Evolutionary conservation across 805 yeast species (phyloP).

Genomic region (Cyberlindnera galapagoensis): DNA sequence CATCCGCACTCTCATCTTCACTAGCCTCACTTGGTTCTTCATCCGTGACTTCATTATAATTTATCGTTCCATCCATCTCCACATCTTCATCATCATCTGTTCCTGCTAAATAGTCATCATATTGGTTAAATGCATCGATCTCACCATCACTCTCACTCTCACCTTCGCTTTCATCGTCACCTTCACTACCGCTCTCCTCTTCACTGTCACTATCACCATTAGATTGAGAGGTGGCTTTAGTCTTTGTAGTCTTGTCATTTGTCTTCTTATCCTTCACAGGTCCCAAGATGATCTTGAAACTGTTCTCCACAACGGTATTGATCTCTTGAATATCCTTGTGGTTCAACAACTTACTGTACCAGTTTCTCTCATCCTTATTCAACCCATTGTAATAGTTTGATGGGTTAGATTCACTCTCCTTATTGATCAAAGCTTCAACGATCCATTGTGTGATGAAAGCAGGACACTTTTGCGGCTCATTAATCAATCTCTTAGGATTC

Average conservation of each 20-base stretch:
- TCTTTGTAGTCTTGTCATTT: conserved; percentile 14
- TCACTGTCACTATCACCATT: conserved; percentile 19
- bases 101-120: conserved; percentile 31
- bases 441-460: conserved; percentile 21
- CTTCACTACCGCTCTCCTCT: conserved; percentile 19
- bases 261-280: conserved; percentile 20
- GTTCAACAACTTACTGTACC: conserved; percentile 36
- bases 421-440: conserved; percentile 24
- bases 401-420: conserved; percentile 35
- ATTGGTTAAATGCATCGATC: conserved; percentile 25
- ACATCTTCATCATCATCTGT: conserved; percentile 34
- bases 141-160: conserved; percentile 20
- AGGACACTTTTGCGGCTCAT: conserved; percentile 1
- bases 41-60: conserved; percentile 56
- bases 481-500: conserved; percentile 11
- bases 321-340: conserved; percentile 42
- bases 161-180: conserved; percentile 20
- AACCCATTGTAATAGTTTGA: conserved; percentile 34
- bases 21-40: conserved; percentile 44
- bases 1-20: conserved; percentile 18
- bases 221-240: conserved; percentile 7
- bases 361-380: conserved; percentile 25
- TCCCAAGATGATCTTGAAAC: conserved; percentile 31
- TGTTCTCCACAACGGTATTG: conserved; percentile 32
- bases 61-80: conserved; percentile 21